Base-by-base conservation (phyloP, 2,329 filamentous ascomycete genomes). In the Aureobasidium uvarum region DNA sequence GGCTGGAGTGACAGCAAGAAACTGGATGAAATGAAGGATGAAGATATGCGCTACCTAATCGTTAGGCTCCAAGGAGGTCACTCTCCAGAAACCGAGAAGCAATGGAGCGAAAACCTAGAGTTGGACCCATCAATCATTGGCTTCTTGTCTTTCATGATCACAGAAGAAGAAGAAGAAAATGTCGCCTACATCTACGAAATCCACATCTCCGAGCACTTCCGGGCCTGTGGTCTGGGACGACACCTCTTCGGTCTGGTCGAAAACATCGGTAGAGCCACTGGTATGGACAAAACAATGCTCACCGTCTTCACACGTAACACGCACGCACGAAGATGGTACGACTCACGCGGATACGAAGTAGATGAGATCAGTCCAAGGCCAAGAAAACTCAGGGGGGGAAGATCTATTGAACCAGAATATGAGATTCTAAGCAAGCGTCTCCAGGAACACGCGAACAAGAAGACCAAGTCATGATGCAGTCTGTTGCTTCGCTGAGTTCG, bases 131-230 rank as follows among this genome's bases (percentile, higher is more conserved):
- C 56, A 28, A 58, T 74, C 14, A 55, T 70, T 11, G 75, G 71
- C 1, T 77, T 90, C 69, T 80, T 84, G 0, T 89, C 86, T n/a
- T 79, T 90, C 71, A 88, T 90, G 87, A 83, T 89, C n/a, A 89
- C 86, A 1, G 84, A 84, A 72, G 88, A 91, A 72, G 85, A 86
- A 55, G 81, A 82, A 1, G 77, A 85, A 66, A 80, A 86, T 0
- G 89, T 92, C 2, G 73, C 92, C 23, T 94, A 92, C 75, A 88
- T 90, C 74, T 94, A 92, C 74, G 90, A 94, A 76, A 85, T 94
- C 41, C 90, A 94, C 72, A 81, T 93, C 3, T 76, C 79, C 43
- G 76, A 81, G 1, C 76, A 79, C 1, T 73, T 89, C 5, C 83
- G 85, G 69, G 18, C 41, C 2, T 50, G 54, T 41, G 82, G 87